phyloP scores from a whole-genome alignment of 306 rosid species.

The Trifolium repens region DNA sequence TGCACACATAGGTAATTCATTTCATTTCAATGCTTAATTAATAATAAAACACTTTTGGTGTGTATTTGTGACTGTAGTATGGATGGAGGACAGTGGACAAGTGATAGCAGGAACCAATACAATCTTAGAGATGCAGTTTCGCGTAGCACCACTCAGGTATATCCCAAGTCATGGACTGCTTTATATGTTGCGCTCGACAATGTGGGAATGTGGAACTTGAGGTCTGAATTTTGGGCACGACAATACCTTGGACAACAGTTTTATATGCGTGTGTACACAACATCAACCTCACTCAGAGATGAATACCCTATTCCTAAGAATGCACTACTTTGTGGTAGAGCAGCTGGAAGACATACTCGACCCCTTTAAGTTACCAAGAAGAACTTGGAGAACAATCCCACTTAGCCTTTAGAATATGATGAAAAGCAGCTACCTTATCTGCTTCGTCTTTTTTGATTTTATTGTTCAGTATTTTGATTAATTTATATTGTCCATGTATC shows the following conservation, averaged over 20 bases:
- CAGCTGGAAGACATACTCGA: conserved; percentile 81
- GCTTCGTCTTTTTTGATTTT: conserved; percentile 37
- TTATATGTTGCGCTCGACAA: conserved; percentile 81
- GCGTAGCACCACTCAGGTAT: conserved; percentile 89
- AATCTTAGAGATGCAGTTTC: conserved; percentile 91
- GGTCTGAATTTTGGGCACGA: conserved; percentile 93
- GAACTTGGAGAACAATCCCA: neutral
- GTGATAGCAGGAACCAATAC: conserved; percentile 67
- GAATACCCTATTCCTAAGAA: conserved; percentile 94
- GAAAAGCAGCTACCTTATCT: conserved; percentile 37
- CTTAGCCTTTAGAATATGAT: conserved; percentile 34
- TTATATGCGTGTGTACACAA: conserved; percentile 81
- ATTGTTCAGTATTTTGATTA: conserved; percentile 31
- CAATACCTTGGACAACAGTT: conserved; percentile 94
- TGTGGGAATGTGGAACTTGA: conserved; percentile 98
- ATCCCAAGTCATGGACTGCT: conserved; percentile 94
- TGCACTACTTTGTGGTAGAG: conserved; percentile 92
- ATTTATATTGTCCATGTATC: conserved; percentile 10
- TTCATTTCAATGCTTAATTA: neutral
- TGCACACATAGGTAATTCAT: neutral
- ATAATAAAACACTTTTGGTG: neutral
- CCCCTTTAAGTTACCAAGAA: conserved; percentile 55
- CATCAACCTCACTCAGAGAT: conserved; percentile 82
- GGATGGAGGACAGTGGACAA: conserved; percentile 94
- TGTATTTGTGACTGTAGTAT: conserved; percentile 48